A percentile compares a stretch with the other conserved stretches of the same genome.
Conservation (phyloP, 805 yeast species). For the Dipodascus geniculatus region DNA sequence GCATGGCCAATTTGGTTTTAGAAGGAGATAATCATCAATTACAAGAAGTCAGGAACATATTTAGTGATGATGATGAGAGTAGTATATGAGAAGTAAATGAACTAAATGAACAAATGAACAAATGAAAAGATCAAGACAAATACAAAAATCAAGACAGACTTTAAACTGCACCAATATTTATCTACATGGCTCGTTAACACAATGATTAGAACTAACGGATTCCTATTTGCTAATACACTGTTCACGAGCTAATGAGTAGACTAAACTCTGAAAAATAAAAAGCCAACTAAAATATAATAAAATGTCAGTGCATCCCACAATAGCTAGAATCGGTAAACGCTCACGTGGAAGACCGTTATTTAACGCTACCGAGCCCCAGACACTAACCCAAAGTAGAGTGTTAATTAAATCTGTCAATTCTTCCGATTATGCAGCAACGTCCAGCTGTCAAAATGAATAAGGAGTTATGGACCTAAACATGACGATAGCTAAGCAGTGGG, state of each 20-base stretch:
- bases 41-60: neutral
- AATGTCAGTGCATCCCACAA: neutral
- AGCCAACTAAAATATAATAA: neutral
- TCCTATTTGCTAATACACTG: too few relatives aligned
- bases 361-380: neutral
- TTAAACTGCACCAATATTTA: too few relatives aligned
- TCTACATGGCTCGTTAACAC: too few relatives aligned
- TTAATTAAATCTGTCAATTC: neutral
- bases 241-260: too few relatives aligned
- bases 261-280: neutral
- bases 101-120: too few relatives aligned
- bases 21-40: conserved; percentile 15
- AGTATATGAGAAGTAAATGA: too few relatives aligned
- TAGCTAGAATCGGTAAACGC: neutral
- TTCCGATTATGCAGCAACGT: too few relatives aligned
- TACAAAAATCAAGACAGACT: too few relatives aligned
- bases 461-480: neutral
- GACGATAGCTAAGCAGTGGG: too few relatives aligned
- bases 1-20: conserved; percentile 14
- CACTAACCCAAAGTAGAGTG: neutral
- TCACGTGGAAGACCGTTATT: neutral
- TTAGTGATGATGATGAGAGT: neutral
- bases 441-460: neutral
- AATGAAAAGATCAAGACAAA: too few relatives aligned
- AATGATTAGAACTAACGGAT: too few relatives aligned